Conservation (phyloP, 139 green algal species). For the Auxenochlorella protothecoides region DNA sequence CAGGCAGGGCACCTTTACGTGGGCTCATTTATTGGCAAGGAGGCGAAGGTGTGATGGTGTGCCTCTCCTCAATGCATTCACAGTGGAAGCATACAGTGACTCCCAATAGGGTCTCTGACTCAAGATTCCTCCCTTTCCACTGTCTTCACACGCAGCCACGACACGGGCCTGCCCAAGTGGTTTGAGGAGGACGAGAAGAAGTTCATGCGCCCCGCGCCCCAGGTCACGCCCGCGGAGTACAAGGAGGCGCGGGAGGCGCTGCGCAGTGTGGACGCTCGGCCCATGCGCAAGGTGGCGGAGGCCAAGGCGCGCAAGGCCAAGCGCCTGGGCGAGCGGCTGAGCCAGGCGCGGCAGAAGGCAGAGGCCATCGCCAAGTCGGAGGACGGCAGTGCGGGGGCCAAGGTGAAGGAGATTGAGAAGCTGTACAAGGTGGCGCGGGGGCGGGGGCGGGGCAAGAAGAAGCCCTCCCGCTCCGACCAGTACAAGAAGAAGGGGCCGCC, state of each 20-base stretch:
- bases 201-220: slow-evolving; percentile 22
- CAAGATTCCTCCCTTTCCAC: not conserved
- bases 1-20: not conserved
- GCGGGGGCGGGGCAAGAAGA: not conserved
- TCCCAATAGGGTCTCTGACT: too few species aligned
- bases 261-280: slow-evolving; percentile 68
- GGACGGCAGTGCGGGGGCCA: slow-evolving; percentile 18
- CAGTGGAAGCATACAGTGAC: too few species aligned
- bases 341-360: slow-evolving; percentile 59
- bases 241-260: slow-evolving; percentile 66
- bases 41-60: too few species aligned
- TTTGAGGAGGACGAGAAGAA: slow-evolving; percentile 80
- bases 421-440: slow-evolving; percentile 15
- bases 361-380: slow-evolving; percentile 64
- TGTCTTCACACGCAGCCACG: slow-evolving; percentile 37
- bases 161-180: slow-evolving; percentile 72
- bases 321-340: slow-evolving; percentile 42
- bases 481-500: slow-evolving; percentile 12
- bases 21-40: too few species aligned
- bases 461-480: not conserved
- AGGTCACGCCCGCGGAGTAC: slow-evolving; percentile 55
- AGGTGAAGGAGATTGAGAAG: slow-evolving; percentile 39
- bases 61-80: too few species aligned
- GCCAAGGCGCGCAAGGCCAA: slow-evolving; percentile 83
- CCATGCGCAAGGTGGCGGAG: slow-evolving; percentile 95